A percentile compares a stretch with the other conserved stretches of the same genome.
phyloP scores from a whole-genome alignment of 805 yeast genomes.

The Kluyveromyces lactis region DNA sequence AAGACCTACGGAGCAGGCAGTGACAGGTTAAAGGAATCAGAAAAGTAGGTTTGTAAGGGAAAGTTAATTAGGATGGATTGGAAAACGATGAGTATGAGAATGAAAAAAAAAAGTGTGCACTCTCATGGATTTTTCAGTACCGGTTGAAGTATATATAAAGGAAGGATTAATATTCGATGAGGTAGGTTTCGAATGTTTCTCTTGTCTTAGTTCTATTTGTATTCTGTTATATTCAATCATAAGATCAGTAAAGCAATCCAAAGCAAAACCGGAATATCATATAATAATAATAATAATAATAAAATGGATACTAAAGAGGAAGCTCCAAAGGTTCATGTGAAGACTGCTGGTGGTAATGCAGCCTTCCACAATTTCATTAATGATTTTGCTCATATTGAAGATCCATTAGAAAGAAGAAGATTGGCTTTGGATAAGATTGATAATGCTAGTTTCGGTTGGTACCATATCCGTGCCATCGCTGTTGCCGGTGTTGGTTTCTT shows the following conservation, averaged over 20 bases:
- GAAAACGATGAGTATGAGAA: too few relatives aligned
- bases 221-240: too few relatives aligned
- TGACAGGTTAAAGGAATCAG: too few relatives aligned
- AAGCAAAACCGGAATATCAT: too few relatives aligned
- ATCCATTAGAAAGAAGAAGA: constrained; percentile 82
- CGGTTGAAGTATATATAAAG: neutral
- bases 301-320: constrained; percentile 15
- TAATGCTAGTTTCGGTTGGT: constrained; percentile 73
- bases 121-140: too few relatives aligned
- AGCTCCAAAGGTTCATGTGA: constrained; percentile 22
- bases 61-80: too few relatives aligned
- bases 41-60: too few relatives aligned
- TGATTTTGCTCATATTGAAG: constrained; percentile 74
- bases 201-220: too few relatives aligned
- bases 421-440: constrained; percentile 78
- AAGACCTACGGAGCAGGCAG: too few relatives aligned
- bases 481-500: constrained; percentile 93
- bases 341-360: constrained; percentile 68
- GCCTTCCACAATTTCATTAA: constrained; percentile 79
- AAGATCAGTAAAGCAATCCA: too few relatives aligned
- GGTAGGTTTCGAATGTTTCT: neutral
- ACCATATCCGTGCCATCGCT: constrained; percentile 69
- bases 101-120: too few relatives aligned
- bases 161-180: neutral
- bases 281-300: too few relatives aligned